Evolutionary conservation across 306 rosid species (phyloP).

Genomic region (barrel medic (Medicago truncatula)): MtrunA17r5.0-ANR NC_053042.1:49127501-49128000

Average conservation of each 20-base stretch:
- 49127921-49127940: slow-evolving; percentile 1
- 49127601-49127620: background rate
- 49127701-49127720: background rate
- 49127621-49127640: slow-evolving; percentile 2
- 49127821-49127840: too few species aligned
- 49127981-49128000: slow-evolving; percentile 66
- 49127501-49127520: background rate
- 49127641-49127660: slow-evolving; percentile 3
- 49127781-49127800: too few species aligned
- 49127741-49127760: background rate
- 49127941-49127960: background rate
- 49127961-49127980: slow-evolving; percentile 48
- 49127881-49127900: too few species aligned
- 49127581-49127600: background rate
- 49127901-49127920: background rate
- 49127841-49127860: too few species aligned
- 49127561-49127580: background rate
- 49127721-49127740: slow-evolving; percentile 7
- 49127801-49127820: too few species aligned
- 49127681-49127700: slow-evolving; percentile 3
- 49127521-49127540: background rate
- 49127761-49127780: too few species aligned
- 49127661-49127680: slow-evolving; percentile 7
- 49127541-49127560: background rate
- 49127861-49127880: too few species aligned